A percentile compares a stretch with the other conserved stretches of the same genome.
Evolutionary conservation across 2,329 filamentous ascomycete genomes (phyloP).

Genomic region (Metarhizium album): DNA sequence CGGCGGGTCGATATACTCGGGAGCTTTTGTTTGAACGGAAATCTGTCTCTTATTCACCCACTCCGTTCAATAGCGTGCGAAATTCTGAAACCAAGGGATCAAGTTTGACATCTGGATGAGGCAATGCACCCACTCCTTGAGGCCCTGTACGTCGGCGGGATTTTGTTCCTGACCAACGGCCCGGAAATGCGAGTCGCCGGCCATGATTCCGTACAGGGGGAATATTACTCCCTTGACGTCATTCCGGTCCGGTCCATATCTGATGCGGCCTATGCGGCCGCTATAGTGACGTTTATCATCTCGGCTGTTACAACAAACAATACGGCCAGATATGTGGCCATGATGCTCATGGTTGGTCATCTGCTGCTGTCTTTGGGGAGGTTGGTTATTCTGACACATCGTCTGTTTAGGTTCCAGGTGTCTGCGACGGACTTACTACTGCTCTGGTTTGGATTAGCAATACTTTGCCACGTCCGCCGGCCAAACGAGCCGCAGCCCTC

Average conservation of each 20-base stretch:
- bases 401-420: constrained; percentile 33
- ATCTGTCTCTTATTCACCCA: constrained; percentile 11
- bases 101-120: constrained; percentile 21
- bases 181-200: constrained; percentile 15
- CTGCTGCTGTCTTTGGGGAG: neutral
- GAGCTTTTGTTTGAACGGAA: neutral
- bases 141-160: constrained; percentile 8
- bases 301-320: constrained; percentile 49
- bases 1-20: constrained; percentile 1
- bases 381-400: neutral
- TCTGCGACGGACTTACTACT: constrained; percentile 59
- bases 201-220: constrained; percentile 25
- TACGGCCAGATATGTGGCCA: constrained; percentile 55
- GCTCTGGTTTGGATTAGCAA: constrained; percentile 66
- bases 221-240: constrained; percentile 23
- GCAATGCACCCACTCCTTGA: constrained; percentile 17
- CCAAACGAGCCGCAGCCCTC: constrained; percentile 58
- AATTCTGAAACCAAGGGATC: constrained; percentile 20
- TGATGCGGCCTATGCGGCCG: constrained; percentile 9
- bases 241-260: constrained; percentile 10
- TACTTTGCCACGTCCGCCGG: constrained; percentile 62
- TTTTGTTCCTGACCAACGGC: constrained; percentile 17
- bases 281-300: constrained; percentile 49
- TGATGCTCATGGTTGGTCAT: constrained; percentile 54
- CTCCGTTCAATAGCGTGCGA: constrained; percentile 13